These are phyloP conservation scores for Cryptococcus amylolentus DNA, from an alignment of 1,284 basidiomycete species.

Conservation along the genomic window DNA sequence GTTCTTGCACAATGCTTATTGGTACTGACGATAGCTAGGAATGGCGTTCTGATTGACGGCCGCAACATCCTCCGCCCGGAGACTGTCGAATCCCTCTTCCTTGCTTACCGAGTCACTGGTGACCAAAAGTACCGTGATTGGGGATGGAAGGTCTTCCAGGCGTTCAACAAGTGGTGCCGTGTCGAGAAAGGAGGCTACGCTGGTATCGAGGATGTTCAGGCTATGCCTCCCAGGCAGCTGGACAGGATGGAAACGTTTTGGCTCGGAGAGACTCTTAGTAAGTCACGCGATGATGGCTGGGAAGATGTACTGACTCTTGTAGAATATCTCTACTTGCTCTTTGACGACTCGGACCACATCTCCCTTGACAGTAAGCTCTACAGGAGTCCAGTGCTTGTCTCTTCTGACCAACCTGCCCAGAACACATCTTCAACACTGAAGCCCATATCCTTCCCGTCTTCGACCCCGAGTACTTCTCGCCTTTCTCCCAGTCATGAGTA, in stretches of 20 bases:
- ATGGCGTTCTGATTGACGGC: conserved; percentile 64
- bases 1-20: not conserved
- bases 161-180: conserved; percentile 76
- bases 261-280: conserved; percentile 82
- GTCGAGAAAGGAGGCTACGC: conserved; percentile 77
- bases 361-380: conserved; percentile 63
- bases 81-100: conserved; percentile 88
- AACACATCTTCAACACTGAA: conserved; percentile 93
- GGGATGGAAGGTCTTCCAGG: conserved; percentile 87
- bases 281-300: conserved; percentile 15
- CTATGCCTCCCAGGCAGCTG: conserved; percentile 60
- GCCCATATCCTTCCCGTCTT: conserved; percentile 51
- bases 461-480: conserved; percentile 34
- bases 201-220: conserved; percentile 77
- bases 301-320: not conserved
- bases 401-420: conserved; percentile 47
- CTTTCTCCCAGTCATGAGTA: conserved; percentile 34
- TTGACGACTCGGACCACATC: conserved; percentile 68
- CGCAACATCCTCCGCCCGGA: conserved; percentile 92
- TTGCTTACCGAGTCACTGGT: conserved; percentile 79
- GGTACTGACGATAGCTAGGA: conserved; percentile 9
- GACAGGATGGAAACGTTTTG: conserved; percentile 97
- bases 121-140: conserved; percentile 73
- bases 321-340: conserved; percentile 87
- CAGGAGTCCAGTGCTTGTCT: not conserved